A percentile compares a stretch with the other conserved stretches of the same genome.
phyloP scores from a whole-genome alignment of 305 asterid genomes.

The Fraxinus greggii region DNA sequence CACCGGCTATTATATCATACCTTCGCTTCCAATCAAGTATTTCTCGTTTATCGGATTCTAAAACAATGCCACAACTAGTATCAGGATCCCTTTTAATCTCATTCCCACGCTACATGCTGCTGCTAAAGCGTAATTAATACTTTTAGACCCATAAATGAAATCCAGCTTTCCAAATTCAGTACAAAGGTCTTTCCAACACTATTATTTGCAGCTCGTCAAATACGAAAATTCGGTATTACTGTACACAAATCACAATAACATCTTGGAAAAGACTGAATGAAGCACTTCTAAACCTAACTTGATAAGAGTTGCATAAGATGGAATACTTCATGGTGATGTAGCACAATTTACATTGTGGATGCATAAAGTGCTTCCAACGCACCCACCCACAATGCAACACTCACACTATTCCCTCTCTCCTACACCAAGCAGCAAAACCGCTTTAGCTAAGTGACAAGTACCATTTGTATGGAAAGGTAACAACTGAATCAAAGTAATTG shows the following conservation, averaged over 20 bases:
- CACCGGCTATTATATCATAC: slow-evolving; percentile 68
- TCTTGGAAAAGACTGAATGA: neutral
- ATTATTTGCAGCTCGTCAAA: neutral
- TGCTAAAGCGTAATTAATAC: neutral
- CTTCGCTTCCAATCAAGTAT: slow-evolving; percentile 72
- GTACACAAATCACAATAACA: neutral
- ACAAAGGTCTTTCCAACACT: neutral
- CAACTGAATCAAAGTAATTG: neutral
- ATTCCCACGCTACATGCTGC: neutral
- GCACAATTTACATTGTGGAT: neutral
- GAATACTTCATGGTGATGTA: neutral
- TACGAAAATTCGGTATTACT: neutral
- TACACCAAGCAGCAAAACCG: neutral
- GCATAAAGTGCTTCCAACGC: neutral
- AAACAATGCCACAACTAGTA: slow-evolving; percentile 23
- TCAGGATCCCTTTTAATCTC: slow-evolving; percentile 13
- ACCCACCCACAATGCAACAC: neutral
- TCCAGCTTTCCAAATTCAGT: neutral
- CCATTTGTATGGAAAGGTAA: neutral
- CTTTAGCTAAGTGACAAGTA: neutral
- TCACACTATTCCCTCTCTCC: neutral
- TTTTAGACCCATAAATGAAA: neutral
- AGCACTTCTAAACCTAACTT: neutral
- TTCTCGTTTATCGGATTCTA: slow-evolving; percentile 59
- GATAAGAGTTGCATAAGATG: neutral